phyloP scores from a whole-genome alignment of 495 filamentous ascomycete genomes.

The Tuber umbilicatum region DNA sequence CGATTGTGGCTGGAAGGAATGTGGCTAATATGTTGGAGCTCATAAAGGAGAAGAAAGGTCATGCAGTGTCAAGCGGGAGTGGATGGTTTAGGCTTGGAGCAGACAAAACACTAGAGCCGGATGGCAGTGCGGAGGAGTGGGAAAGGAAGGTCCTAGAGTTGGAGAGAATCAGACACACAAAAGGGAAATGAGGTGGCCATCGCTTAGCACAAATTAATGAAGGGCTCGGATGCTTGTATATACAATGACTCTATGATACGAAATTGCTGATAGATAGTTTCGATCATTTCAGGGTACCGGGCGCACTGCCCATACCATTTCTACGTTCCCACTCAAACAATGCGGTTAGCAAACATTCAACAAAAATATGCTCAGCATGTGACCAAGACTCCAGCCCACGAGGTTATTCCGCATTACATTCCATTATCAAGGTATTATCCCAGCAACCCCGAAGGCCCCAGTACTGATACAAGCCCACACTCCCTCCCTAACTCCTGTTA shows the following conservation, averaged over 20 bases:
- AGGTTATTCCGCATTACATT: not conserved
- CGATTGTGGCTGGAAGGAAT: slow-evolving; percentile 64
- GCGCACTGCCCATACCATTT: not conserved
- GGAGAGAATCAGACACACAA: slow-evolving; percentile 47
- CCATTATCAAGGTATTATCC: not conserved
- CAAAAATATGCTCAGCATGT: not conserved
- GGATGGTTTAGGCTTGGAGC: slow-evolving; percentile 51
- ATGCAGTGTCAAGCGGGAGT: slow-evolving; percentile 42
- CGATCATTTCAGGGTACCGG: not conserved
- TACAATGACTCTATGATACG: not conserved
- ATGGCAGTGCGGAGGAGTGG: slow-evolving; percentile 44
- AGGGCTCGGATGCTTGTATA: not conserved
- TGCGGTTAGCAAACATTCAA: not conserved
- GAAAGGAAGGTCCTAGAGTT: slow-evolving; percentile 46
- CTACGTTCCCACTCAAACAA: not conserved
- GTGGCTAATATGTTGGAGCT: slow-evolving; percentile 63
- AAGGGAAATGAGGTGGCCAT: slow-evolving; percentile 27
- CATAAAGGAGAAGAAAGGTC: slow-evolving; percentile 50
- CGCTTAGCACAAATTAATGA: not conserved
- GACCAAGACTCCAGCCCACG: not conserved
- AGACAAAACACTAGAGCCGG: slow-evolving; percentile 25
- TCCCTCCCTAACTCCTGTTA: not conserved
- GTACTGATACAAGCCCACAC: not conserved
- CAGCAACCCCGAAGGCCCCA: not conserved
- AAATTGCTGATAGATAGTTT: not conserved